Conservation (phyloP, 2,329 filamentous ascomycete genomes). For the Aspergillus intermedius region DNA sequence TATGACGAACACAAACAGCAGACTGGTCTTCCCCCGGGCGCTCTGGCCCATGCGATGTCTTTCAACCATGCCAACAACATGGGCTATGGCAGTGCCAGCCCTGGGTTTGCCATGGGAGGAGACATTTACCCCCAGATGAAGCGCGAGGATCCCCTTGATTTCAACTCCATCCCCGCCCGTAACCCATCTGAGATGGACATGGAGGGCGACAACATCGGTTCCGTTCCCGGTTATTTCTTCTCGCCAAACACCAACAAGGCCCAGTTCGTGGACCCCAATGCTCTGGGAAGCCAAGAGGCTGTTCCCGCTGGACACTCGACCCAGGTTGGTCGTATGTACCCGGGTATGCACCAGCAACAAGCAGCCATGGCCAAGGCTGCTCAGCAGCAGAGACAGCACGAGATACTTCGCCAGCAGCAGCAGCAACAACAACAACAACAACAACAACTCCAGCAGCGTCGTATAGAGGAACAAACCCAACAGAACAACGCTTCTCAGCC, state of each 20-base stretch:
- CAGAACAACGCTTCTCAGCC: conserved; percentile 19
- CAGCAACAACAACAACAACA: conserved; percentile 54
- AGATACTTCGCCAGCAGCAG: conserved; percentile 55
- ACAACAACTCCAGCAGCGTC: conserved; percentile 31
- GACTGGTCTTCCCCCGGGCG: conserved; percentile 82
- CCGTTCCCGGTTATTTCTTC: conserved; percentile 61
- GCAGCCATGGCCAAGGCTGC: conserved; percentile 70
- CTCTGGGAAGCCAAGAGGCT: conserved; percentile 59
- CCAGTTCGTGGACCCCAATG: conserved; percentile 67
- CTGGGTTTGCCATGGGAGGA: conserved; percentile 47
- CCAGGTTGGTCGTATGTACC: conserved; percentile 70
- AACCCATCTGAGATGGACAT: conserved; percentile 56
- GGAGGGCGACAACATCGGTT: conserved; percentile 61
- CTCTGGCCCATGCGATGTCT: conserved; percentile 70
- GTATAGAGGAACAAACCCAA: conserved; percentile 22
- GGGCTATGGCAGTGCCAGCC: conserved; percentile 29
- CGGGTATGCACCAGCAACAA: conserved; percentile 86
- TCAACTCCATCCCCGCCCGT: conserved; percentile 57
- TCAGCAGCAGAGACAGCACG: conserved; percentile 59
- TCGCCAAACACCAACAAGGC: conserved; percentile 39
- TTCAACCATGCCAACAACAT: conserved; percentile 57
- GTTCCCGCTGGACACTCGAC: conserved; percentile 45
- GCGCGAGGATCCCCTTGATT: conserved; percentile 53
- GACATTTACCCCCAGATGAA: conserved; percentile 46
- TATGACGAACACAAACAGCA: conserved; percentile 95